Conservation (phyloP, 2,329 filamentous ascomycete species). For the Alternaria atra region DNA sequence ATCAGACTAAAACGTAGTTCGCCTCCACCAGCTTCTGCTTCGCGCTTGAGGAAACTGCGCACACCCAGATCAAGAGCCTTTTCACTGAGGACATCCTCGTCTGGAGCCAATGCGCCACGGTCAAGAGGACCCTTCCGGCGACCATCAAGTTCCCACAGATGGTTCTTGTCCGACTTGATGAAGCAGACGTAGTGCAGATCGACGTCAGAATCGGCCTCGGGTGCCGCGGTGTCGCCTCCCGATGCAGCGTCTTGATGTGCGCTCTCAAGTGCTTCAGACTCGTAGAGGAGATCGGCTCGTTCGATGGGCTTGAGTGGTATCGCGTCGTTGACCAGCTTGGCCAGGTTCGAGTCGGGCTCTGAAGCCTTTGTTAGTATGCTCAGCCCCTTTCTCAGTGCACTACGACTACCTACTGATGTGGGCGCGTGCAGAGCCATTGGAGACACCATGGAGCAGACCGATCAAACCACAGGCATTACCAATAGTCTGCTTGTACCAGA, state of each 20-base stretch:
- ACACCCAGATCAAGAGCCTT: constrained; percentile 78
- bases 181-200: constrained; percentile 98
- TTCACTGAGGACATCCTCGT: constrained; percentile 67
- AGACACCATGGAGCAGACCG: constrained; percentile 83
- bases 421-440: constrained; percentile 75
- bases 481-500: constrained; percentile 98
- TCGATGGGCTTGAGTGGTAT: constrained; percentile 71
- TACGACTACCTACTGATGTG: constrained; percentile 39
- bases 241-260: constrained; percentile 82
- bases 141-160: constrained; percentile 84
- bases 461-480: constrained; percentile 94
- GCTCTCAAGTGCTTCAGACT: constrained; percentile 75
- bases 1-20: constrained; percentile 72
- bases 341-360: constrained; percentile 65
- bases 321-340: constrained; percentile 73
- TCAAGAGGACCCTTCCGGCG: constrained; percentile 76
- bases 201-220: constrained; percentile 79
- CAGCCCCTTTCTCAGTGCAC: neutral
- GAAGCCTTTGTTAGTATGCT: constrained; percentile 22
- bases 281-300: constrained; percentile 79
- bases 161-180: constrained; percentile 75
- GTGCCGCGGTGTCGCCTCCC: constrained; percentile 80
- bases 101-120: constrained; percentile 57
- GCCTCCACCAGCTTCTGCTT: constrained; percentile 63
- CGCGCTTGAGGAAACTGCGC: constrained; percentile 66